Evolutionary conservation across 768 basidiomycete genomes (phyloP), one percentile per base, ranked within the genome.

Genomic region (Lenzites betulinus): DNA sequence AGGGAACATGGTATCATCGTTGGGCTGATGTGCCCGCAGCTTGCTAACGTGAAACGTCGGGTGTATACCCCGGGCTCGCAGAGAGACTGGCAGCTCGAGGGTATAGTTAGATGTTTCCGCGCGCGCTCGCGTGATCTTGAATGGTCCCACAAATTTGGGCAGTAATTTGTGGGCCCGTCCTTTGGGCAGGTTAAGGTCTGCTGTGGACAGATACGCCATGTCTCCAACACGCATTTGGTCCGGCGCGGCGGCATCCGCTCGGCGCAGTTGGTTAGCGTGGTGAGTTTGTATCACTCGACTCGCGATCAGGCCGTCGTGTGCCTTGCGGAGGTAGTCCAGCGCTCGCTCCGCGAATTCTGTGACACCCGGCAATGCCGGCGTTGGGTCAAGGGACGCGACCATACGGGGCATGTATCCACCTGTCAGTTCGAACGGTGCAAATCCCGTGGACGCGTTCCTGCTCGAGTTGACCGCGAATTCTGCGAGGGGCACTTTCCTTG

Each of bases 111-210:
- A 75, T 0, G 51, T 71, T 3, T 56, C 63, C 0, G 67, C 65
- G 20, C 60, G 20, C 1, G 60, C 64, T 18, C 64, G 36, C 0
- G 67, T 1, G 1, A 79, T 68, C 9, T 61, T 41, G 53, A 71
- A 80, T 0, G 78, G 80, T 7, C 80, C 77, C 13, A 80, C 67
- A 54, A 63, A 79, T 35, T 74, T 74, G 0, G 75, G 79, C 0
- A 70, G 23, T 0, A 81, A 63, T 48, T 79, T 80, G 5, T 63
- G 22, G 0, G 76, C 75, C 3, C 71, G 43, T 7, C 69, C 72
- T 30, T 73, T 74, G 2, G 73, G 77, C 9, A 78, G 28, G 1
- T 59, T 46, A 0, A 81, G 60, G 58, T 80, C 77, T 38, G 74
- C 58, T 0, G 75, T 78, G 0, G 76, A 75, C 8, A 81, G 42